Evolutionary conservation across 208 protist genomes (phyloP).

Genomic region (Endotrypanum monterogeii): DNA sequence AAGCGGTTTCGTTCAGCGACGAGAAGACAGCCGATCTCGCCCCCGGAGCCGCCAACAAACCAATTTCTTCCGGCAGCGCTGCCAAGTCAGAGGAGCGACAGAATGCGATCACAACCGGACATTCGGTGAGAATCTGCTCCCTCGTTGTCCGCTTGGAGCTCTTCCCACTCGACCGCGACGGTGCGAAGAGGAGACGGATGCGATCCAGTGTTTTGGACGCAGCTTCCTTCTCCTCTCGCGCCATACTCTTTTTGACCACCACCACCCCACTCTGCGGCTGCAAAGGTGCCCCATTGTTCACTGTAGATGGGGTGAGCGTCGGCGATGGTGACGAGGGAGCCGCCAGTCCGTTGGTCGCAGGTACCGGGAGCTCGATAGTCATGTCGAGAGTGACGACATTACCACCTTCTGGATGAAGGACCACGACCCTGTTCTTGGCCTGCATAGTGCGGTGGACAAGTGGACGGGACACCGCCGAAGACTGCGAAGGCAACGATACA

Average conservation of each 20-base stretch:
- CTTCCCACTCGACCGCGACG: conserved; percentile 16
- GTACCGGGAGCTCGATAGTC: conserved; percentile 17
- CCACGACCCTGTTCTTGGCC: conserved; percentile 40
- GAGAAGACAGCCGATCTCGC: background rate
- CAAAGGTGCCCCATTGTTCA: background rate
- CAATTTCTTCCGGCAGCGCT: conserved; percentile 10
- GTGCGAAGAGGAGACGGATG: conserved; percentile 73
- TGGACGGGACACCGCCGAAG: background rate
- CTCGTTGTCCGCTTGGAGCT: conserved; percentile 28
- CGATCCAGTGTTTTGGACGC: conserved; percentile 75
- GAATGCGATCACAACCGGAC: conserved; percentile 53
- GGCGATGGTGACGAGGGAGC: background rate
- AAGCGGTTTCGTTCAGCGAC: background rate
- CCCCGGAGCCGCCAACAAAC: background rate
- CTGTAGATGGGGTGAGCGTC: background rate
- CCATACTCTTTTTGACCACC: conserved; percentile 67
- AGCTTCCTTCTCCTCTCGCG: conserved; percentile 54
- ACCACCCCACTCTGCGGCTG: background rate
- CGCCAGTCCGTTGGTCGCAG: background rate
- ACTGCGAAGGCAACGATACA: background rate
- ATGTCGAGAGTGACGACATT: conserved; percentile 47
- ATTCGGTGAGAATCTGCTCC: conserved; percentile 56
- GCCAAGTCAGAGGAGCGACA: conserved; percentile 26
- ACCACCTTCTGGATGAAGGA: conserved; percentile 35
- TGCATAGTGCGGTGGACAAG: conserved; percentile 22